Base-by-base conservation (phyloP, 2,329 filamentous ascomycete genomes). In the Emmonsia crescens region DNA sequence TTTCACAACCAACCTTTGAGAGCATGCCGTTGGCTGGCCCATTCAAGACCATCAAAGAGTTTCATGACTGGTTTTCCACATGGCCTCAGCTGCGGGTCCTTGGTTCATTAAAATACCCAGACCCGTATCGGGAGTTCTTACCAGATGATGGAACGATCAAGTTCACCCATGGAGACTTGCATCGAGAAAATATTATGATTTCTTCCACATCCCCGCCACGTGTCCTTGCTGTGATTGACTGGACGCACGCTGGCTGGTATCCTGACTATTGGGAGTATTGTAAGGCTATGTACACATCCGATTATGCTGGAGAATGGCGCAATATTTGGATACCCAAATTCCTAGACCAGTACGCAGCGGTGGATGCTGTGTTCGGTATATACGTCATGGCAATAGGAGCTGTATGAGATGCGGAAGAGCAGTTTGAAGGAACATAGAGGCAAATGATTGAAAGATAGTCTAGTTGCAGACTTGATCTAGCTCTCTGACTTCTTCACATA, bases 91-190 rank as follows among this genome's bases (percentile, higher is more conserved):
- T 24, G 33, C 16, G 40, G 8, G 42, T 65, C 27, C 62, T 64
- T 40, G 58, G 63, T 54, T 60, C 63, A 54, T 14, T 21, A 14
- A 62, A 61, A 59, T 61, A 61, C 31, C 27, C 46, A 16, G 65
- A 68, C 57, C 65, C 68, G 6, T 66, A 69, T 59, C 55, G 66
- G 40, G 1, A 61, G 14, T 64, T 66, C 5, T 60, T 74, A 44
- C 70, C 71, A 2, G 70, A 73, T 61, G 49, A 40, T 59, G 67
- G 66, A 55, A 60, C 58, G 1, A 72, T 74, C 52, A 71, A 69
- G 49, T 69, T 74, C 24, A 74, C 71, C 6, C 73, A 74, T 66
- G 70, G 63, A 14, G 72, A 74, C n/a, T 62, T 74, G 1, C 69
- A 74, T 62, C 67, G 64, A 54, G 63, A 58, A 5, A 74, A 74